phyloP scores from a whole-genome alignment of 176 grass and related monocot genomes.

The Dendrocalamus sinicus region DNA sequence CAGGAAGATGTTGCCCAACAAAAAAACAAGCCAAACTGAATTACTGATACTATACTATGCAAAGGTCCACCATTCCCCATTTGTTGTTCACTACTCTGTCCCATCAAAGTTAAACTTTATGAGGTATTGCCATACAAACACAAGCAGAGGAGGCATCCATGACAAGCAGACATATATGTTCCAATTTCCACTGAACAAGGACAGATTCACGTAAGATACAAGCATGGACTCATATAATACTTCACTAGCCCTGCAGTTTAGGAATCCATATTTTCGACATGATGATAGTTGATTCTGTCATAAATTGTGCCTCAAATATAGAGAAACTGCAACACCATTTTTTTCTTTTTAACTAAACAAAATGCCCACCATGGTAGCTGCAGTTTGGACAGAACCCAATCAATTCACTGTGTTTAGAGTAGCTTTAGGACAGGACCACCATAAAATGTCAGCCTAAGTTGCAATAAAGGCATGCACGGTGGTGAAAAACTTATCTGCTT shows the following conservation, averaged over 20 bases:
- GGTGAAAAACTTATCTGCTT: neutral
- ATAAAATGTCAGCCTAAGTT: neutral
- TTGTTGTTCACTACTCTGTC: neutral
- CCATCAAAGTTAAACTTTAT: neutral
- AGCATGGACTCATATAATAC: neutral
- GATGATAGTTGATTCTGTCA: neutral
- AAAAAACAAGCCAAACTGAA: neutral
- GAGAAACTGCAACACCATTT: neutral
- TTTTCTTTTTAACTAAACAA: neutral
- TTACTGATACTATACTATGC: neutral
- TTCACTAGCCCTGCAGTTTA: neutral
- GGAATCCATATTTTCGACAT: neutral
- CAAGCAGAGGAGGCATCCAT: neutral
- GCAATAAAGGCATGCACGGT: neutral
- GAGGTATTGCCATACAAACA: neutral
- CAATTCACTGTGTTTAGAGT: neutral
- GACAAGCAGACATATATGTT: neutral
- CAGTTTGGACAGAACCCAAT: conserved; percentile 5
- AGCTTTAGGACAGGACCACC: neutral
- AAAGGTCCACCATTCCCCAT: neutral
- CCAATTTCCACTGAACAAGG: neutral
- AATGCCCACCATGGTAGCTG: neutral
- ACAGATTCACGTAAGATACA: neutral
- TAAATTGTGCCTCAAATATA: neutral
- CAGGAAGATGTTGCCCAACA: neutral